Evolutionary conservation across 2,329 filamentous ascomycete species (phyloP).

Genomic region (Albifimbria verrucaria): DNA sequence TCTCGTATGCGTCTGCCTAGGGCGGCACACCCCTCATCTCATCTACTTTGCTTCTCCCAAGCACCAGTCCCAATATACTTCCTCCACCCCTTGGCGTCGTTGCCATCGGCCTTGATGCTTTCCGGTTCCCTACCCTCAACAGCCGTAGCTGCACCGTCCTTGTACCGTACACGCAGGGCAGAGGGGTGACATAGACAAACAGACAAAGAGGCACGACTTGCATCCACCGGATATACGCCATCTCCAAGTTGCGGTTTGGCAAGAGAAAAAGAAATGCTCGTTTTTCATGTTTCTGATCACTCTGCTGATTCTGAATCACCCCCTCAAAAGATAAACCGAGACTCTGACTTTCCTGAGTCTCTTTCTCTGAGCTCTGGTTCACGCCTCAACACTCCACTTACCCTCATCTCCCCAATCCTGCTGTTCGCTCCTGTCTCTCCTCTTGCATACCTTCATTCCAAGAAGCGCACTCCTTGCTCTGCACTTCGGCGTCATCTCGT

Average conservation of each 20-base stretch:
- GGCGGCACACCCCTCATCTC: neutral
- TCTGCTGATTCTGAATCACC: conserved; percentile 16
- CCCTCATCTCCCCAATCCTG: conserved; percentile 13
- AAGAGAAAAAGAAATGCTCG: conserved; percentile 29
- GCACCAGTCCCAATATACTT: neutral
- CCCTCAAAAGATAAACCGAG: conserved; percentile 22
- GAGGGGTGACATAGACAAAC: neutral
- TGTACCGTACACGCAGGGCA: no score
- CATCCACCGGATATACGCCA: conserved; percentile 18
- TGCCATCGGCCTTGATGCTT: neutral
- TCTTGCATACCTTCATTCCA: conserved; percentile 13
- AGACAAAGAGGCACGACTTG: neutral
- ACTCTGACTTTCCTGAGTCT: conserved; percentile 25
- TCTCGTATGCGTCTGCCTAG: neutral
- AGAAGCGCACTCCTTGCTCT: neutral
- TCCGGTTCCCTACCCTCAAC: no score
- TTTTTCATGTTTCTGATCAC: conserved; percentile 21
- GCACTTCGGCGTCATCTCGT: neutral
- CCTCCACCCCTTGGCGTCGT: neutral
- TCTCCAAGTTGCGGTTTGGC: conserved; percentile 15
- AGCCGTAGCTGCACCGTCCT: no score
- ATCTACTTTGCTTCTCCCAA: neutral
- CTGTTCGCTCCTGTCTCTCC: conserved; percentile 13
- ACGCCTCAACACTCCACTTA: conserved; percentile 15
- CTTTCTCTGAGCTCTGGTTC: conserved; percentile 16